Conservation (phyloP, 1,284 basidiomycete species). For the Ceratorhiza oryzae-sativae region DNA sequence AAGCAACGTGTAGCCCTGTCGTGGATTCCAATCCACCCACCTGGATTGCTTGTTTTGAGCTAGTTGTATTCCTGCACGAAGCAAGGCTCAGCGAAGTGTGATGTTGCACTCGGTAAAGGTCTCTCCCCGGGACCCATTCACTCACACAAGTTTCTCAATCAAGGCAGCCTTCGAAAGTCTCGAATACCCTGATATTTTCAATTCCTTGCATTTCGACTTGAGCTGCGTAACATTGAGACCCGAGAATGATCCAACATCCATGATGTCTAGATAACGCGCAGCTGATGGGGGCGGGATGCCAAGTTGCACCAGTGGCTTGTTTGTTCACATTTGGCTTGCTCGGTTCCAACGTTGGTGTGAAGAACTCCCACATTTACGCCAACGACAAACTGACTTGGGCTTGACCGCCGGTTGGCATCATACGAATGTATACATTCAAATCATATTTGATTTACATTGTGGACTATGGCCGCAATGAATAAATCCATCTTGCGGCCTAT, state of each 20-base stretch:
- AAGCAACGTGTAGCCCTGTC: neutral
- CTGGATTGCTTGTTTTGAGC: neutral
- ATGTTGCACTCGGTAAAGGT: too few relatives aligned
- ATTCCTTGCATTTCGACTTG: slow-evolving; percentile 25
- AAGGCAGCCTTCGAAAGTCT: slow-evolving; percentile 16
- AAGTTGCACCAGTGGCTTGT: neutral
- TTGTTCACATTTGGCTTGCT: neutral
- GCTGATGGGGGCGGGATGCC: neutral
- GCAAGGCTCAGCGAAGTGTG: too few relatives aligned
- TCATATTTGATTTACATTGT: too few relatives aligned
- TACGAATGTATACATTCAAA: too few relatives aligned
- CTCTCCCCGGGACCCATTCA: neutral
- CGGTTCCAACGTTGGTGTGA: neutral
- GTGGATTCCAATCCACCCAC: neutral
- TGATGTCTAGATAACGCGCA: neutral
- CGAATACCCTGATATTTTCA: slow-evolving; percentile 18
- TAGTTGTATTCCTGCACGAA: neutral
- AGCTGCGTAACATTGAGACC: slow-evolving; percentile 14
- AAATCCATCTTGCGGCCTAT: too few relatives aligned
- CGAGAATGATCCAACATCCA: slow-evolving; percentile 4
- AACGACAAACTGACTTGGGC: too few relatives aligned
- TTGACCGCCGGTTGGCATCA: too few relatives aligned
- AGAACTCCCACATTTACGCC: too few relatives aligned
- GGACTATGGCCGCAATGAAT: too few relatives aligned
- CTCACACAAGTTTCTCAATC: slow-evolving; percentile 18